These are phyloP conservation scores for Claviceps sorghi DNA, from an alignment of 2,329 filamentous ascomycete genomes.

Conservation along the genomic window DNA sequence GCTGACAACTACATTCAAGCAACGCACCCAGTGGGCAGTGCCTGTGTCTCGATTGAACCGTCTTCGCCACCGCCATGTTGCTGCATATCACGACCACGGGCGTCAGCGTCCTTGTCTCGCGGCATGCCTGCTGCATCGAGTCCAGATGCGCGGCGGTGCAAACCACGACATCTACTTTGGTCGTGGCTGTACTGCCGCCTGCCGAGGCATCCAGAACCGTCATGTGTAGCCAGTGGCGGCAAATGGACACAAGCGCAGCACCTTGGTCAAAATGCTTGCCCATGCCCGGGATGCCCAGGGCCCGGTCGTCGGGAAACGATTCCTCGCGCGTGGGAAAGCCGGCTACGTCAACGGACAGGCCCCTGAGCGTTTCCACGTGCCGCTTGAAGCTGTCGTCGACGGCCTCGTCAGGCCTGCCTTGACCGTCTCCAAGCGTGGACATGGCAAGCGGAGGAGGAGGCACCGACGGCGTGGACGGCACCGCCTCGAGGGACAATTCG, in stretches of 20 bases:
- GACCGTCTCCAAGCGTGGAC: neutral
- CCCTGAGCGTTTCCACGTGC: slow-evolving; percentile 15
- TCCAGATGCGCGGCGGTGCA: slow-evolving; percentile 5
- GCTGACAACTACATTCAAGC: slow-evolving; percentile 23
- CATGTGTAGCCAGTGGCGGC: slow-evolving; percentile 19
- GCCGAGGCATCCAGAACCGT: slow-evolving; percentile 12
- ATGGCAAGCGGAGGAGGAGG: neutral
- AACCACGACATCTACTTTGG: slow-evolving; percentile 15
- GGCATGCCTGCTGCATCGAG: neutral
- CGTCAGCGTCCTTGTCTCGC: neutral
- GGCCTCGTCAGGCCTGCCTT: neutral
- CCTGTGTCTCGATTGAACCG: neutral
- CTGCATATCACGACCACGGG: slow-evolving; percentile 20
- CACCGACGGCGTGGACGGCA: neutral
- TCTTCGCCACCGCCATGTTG: slow-evolving; percentile 15
- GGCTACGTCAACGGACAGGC: slow-evolving; percentile 16
- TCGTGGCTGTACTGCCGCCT: neutral
- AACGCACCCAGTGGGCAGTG: slow-evolving; percentile 7
- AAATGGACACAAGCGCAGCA: slow-evolving; percentile 12
- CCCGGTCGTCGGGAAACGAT: neutral
- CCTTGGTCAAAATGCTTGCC: neutral
- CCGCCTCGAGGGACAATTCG: slow-evolving; percentile 14
- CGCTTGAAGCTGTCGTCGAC: slow-evolving; percentile 10
- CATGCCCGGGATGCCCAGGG: neutral
- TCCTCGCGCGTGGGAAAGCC: slow-evolving; percentile 9